Base-by-base conservation (phyloP, 2,329 filamentous ascomycete species). In the Penicillium sp. region DNA sequence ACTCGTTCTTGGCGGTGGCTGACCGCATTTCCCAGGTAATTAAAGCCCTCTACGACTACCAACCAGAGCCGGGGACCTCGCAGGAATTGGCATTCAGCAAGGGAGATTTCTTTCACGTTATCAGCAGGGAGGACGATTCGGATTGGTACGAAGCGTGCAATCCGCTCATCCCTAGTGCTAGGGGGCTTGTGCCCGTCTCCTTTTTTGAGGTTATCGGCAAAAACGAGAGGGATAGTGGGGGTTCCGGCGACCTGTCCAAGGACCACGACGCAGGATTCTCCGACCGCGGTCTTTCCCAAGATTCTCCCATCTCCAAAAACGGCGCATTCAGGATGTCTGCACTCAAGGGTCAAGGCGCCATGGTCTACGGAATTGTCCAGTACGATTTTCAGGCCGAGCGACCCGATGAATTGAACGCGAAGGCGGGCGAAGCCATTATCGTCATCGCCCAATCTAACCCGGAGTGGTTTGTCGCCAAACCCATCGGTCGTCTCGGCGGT, bases 141-240 rank as follows among this genome's bases (percentile, higher is more conserved):
- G 91, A 97, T 73, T 99, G 94, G 93, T 99, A 97, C 82, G 94
- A 97, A 78, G 94, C 93, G 55, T 97, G 92, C 82, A 99, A 99
- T 73, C 94, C 94, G 59, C 85, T 90, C 50, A 82, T 96, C 64
- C 91, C 69, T 68, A 89, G 89, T 76, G 91, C 91, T 50, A 87
- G 92, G 65, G 94, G 94, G 60, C 84, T 99, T 59, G 94, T 99
- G 44, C 94, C 94, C 8, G 94, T 97, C 57, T 86, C 88, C 57
- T 97, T 92, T 78, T 99, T 99, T 76, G 92, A 97, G 75, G 85
- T 88, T 39, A 84, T 99, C 48, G 92, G 92, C 63, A 93, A 94
- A 78, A 96, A 90, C 64, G 92, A 96, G 76, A 84, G 93, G 73
- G 90, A 97, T 75, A 96, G 92, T 76, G 87, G 83, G 55, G 87